Evolutionary conservation across 2,329 filamentous ascomycete species (phyloP).

Genomic region (Aspergillus bombycis): DNA sequence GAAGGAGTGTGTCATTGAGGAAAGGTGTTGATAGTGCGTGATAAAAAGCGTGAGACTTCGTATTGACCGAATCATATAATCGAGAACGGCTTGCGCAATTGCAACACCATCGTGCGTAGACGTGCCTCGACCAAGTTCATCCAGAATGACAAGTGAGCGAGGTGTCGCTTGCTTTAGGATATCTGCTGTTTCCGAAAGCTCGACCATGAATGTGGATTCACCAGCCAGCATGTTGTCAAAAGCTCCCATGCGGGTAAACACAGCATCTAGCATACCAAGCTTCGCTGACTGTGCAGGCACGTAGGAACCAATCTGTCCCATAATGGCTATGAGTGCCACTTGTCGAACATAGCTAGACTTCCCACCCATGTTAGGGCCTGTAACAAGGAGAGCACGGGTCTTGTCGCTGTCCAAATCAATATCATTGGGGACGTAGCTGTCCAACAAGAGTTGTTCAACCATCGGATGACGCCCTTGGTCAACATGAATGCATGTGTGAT

Average conservation of each 20-base stretch:
- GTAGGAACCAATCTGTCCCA: constrained; percentile 93
- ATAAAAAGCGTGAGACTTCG: constrained; percentile 89
- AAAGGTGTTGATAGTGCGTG: constrained; percentile 91
- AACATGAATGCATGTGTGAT: constrained; percentile 70
- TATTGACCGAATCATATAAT: constrained; percentile 76
- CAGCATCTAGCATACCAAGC: constrained; percentile 84
- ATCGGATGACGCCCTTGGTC: constrained; percentile 85
- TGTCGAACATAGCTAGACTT: constrained; percentile 97
- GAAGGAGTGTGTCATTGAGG: constrained; percentile 72
- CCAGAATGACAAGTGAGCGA: constrained; percentile 83
- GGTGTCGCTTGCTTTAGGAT: constrained; percentile 89
- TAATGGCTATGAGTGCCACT: constrained; percentile 86
- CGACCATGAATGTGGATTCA: constrained; percentile 97
- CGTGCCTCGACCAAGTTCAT: constrained; percentile 92
- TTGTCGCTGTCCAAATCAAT: constrained; percentile 69
- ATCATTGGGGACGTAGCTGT: constrained; percentile 89
- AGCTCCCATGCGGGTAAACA: constrained; percentile 94
- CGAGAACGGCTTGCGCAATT: constrained; percentile 88
- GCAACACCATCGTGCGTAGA: constrained; percentile 95
- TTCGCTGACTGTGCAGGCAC: constrained; percentile 76
- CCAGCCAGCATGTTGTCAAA: constrained; percentile 94
- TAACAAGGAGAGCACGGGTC: constrained; percentile 80
- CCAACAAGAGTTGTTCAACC: constrained; percentile 85
- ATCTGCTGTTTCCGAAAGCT: constrained; percentile 86
- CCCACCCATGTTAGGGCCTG: constrained; percentile 97